Evolutionary conservation across 2,329 filamentous ascomycete species (phyloP), one percentile per base, ranked within the genome.

Genomic region (Elsinoe ampelina): DNA sequence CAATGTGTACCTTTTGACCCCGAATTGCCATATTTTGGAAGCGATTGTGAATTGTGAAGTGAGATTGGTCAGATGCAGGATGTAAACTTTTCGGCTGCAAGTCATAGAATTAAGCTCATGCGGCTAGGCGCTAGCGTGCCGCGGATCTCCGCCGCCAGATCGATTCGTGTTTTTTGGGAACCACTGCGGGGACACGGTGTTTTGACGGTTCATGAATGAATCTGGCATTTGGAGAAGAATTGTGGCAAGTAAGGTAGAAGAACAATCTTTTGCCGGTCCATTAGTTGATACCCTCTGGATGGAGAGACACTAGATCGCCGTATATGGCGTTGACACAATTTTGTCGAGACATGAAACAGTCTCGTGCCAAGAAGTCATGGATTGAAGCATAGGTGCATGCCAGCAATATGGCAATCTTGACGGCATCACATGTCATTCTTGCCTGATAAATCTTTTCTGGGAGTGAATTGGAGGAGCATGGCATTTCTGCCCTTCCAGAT

Each of bases 1-100:
- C 76, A 15, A 86, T 66, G 26, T 78, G 72, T 61, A 86, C 84
- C 54, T 80, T 76, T 63, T 86, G 78, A 42, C 84, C 83, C 58
- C 75, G 73, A 43, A 81, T 72, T 62, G 58, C 47, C 59, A 61
- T 61, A 22, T 12, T 38, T 30, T 22, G 17, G 34, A 19, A 15
- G 11, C 6, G 11, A 19, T 32, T 2, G 26, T 13, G 22, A 22
- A 34, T 19, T 19, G 54, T 48, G 22, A 34, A 26, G 54, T 45
- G 36, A 26, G 26, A 11, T 15, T 26, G 54, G 10, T 36, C n/a
- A 17, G 19, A 55, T 17, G 34, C 52, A 26, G 19, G 34, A 26
- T 30, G 39, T 41, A 12, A 20, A 52, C 17, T 52, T 52, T 52
- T 52, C 32, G 48, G 48, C 32, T 52, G 48, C 48, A 52, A 52